Evolutionary conservation across 371 early-diverging fungal species (phyloP), one percentile per base, ranked within the genome.

Genomic region (Mortierella sp.): DNA sequence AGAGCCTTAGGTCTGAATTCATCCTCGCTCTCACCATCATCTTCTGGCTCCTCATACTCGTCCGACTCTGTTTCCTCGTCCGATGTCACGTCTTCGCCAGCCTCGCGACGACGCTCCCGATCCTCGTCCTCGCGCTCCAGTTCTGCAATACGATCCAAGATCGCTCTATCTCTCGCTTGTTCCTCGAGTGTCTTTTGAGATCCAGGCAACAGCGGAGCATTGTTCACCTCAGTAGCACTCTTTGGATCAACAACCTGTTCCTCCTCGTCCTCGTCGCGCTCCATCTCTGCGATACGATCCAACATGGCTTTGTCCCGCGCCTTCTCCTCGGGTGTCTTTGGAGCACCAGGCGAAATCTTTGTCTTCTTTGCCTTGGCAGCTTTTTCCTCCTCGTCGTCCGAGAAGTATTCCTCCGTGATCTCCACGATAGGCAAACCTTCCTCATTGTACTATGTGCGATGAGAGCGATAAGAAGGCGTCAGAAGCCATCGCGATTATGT

Each of bases 361-460:
- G 78, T 55, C 9, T 70, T 74, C 13, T 24, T 40, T 2, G 70
- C 51, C 67, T 79, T 83, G 11, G 78, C 81, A 19, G 90, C 90
- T 19, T 69, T 72, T 72, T 91, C 89, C 24, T 93, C 91, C 40
- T 93, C 93, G 50, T 91, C 88, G 57, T 94, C 96, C 19, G 91
- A 85, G 64, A 90, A 86, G 54, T 90, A 87, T 69, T 94, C 92
- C 83, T 97, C 97, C 21, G 92, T 90, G 71, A 98, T 98, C 28
- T 97, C 98, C 54, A 97, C 93, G 79, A 96, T 94, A 34, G 94
- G 94, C 34, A 96, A 90, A 2, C 98, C 98, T 71, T 97, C 96
- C 85, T 97, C 98, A 76, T 96, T 97, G n/a, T 92, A 77, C 91
- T 93, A 76, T 6, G 21, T 31, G 37, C 10, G 10, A 37, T 14